phyloP scores from a whole-genome alignment of 192 early-diverging fungal genomes.

The Pilaira anomala region DNA sequence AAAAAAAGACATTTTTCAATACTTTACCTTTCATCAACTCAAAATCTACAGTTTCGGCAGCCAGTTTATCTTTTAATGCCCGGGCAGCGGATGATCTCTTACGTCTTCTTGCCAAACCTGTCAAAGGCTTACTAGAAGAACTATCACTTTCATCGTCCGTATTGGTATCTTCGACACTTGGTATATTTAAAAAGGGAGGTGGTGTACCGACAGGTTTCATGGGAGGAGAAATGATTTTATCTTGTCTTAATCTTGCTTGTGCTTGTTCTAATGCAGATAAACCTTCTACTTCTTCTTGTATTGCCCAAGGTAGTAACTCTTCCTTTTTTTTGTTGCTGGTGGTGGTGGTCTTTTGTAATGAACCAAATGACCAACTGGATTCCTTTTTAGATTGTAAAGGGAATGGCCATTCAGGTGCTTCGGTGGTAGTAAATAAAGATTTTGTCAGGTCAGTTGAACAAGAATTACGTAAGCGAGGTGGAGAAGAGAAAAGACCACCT shows the following conservation, averaged over 20 bases:
- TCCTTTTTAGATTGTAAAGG: constrained; percentile 13
- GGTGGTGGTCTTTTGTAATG: background rate
- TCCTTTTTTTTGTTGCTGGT: constrained; percentile 6
- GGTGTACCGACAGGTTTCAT: background rate
- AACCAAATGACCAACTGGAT: constrained; percentile 7
- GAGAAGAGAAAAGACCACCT: background rate
- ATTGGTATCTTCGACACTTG: constrained; percentile 1
- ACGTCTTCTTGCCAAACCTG: constrained; percentile 28
- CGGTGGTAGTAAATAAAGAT: constrained; percentile 15
- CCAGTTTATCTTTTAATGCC: constrained; percentile 35
- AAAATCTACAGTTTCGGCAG: constrained; percentile 37
- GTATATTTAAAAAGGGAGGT: background rate
- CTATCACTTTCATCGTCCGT: constrained; percentile 9
- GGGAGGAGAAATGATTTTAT: background rate
- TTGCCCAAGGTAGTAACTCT: constrained; percentile 16
- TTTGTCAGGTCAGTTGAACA: background rate
- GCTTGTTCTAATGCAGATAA: constrained; percentile 23
- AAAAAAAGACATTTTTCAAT: background rate
- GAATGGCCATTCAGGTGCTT: constrained; percentile 27
- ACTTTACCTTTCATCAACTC: constrained; percentile 32
- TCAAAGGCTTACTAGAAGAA: constrained; percentile 10
- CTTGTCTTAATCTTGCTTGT: constrained; percentile 16
- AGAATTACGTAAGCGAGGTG: background rate
- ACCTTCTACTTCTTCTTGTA: constrained; percentile 13
- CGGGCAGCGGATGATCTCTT: constrained; percentile 35